Evolutionary conservation across 208 protist species (phyloP).

Genomic region (Trichomonas vaginalis): DNA sequence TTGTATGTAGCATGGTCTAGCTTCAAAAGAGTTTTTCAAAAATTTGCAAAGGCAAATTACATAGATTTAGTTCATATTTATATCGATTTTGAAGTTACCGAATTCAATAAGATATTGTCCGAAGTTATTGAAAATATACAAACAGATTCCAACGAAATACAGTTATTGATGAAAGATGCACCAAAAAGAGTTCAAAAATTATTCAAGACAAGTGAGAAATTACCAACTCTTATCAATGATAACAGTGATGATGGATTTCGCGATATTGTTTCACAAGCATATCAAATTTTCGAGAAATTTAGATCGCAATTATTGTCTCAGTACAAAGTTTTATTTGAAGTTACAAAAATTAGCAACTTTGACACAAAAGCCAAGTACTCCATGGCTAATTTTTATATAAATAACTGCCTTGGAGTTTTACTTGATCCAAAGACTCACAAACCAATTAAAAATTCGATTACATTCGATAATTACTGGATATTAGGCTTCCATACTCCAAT

Average conservation of each 20-base stretch:
- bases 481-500: not conserved
- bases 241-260: not conserved
- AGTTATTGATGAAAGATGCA: not conserved
- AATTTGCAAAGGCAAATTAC: not conserved
- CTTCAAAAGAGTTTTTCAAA: not conserved
- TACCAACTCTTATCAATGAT: not conserved
- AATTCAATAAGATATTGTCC: not conserved
- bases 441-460: not conserved
- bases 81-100: not conserved
- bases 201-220: not conserved
- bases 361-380: not conserved
- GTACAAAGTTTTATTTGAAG: not conserved
- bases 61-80: not conserved
- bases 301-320: not conserved
- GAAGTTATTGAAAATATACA: not conserved
- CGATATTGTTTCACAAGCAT: not conserved
- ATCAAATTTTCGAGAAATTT: not conserved
- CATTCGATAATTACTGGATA: not conserved
- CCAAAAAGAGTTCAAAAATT: not conserved
- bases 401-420: not conserved
- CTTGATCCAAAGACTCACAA: not conserved
- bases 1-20: not conserved
- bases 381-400: not conserved
- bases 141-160: not conserved
- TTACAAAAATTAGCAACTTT: not conserved